These are phyloP conservation scores for Fraxinus dipetala DNA, from an alignment of 305 asterid genomes.

Conservation along the genomic window DNA sequence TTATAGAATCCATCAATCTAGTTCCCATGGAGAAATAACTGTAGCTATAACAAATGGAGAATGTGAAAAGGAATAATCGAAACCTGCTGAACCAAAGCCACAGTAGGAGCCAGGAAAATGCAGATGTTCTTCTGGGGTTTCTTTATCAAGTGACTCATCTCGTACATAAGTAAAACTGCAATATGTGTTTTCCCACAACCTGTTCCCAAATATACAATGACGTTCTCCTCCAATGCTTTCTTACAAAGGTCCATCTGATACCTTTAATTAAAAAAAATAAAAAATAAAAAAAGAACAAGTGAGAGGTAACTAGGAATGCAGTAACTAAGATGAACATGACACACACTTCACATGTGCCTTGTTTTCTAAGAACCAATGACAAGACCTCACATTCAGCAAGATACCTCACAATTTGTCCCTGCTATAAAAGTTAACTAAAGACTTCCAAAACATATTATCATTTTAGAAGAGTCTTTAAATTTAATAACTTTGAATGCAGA, in stretches of 20 bases:
- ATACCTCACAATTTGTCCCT: neutral
- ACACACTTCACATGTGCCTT: neutral
- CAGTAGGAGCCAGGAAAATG: constrained; percentile 94
- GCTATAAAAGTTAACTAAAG: neutral
- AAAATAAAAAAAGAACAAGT: constrained; percentile 8
- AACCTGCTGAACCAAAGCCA: constrained; percentile 97
- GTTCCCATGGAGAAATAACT: neutral
- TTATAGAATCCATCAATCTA: neutral
- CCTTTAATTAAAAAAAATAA: constrained; percentile 42
- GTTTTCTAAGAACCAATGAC: neutral
- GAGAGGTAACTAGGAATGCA: neutral
- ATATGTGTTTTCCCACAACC: constrained; percentile 98
- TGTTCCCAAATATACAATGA: constrained; percentile 77
- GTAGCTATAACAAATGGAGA: constrained; percentile 9
- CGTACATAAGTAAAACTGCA: constrained; percentile 83
- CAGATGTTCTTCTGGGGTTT: constrained; percentile 85
- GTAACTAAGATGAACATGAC: constrained; percentile 13
- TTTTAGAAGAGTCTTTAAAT: neutral
- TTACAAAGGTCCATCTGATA: constrained; percentile 86
- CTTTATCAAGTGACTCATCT: constrained; percentile 82
- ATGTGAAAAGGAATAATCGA: constrained; percentile 18
- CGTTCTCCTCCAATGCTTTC: constrained; percentile 86
- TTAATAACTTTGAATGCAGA: neutral
- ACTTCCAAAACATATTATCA: neutral
- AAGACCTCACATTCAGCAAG: neutral